A percentile compares a stretch with the other conserved stretches of the same genome.
Evolutionary conservation across 495 filamentous ascomycete species (phyloP).

Genomic region (Xylaria scruposa): DNA sequence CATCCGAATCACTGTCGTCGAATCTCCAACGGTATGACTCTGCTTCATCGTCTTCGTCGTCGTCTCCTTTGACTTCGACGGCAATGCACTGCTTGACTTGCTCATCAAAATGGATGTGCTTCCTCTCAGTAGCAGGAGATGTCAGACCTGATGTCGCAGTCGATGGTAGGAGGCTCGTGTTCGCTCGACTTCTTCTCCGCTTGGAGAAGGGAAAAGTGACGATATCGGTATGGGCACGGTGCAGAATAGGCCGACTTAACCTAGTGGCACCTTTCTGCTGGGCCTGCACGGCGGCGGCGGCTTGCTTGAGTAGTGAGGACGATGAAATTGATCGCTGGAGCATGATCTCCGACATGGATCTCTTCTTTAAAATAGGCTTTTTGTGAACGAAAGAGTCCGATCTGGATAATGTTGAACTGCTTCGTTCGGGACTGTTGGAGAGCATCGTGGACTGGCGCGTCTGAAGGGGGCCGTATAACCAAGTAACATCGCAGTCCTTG

Average conservation of each 20-base stretch:
- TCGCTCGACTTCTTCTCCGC: constrained; percentile 60
- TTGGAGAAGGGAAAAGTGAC: constrained; percentile 64
- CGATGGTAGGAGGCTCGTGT: constrained; percentile 64
- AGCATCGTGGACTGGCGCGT: constrained; percentile 58
- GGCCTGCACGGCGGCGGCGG: constrained; percentile 88
- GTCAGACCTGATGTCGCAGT: constrained; percentile 65
- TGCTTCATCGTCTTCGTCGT: constrained; percentile 69
- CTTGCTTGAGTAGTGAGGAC: constrained; percentile 91
- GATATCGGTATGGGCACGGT: constrained; percentile 70
- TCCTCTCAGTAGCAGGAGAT: constrained; percentile 72
- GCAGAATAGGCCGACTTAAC: constrained; percentile 52
- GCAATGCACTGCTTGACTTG: constrained; percentile 96
- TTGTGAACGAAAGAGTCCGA: constrained; percentile 80
- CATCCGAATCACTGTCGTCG: constrained; percentile 69
- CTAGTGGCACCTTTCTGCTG: constrained; percentile 70
- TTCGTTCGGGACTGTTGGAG: constrained; percentile 59
- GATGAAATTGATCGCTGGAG: constrained; percentile 88
- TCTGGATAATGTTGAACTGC: constrained; percentile 67
- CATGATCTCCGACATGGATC: constrained; percentile 94
- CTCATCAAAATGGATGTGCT: constrained; percentile 96
- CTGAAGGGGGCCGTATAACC: constrained; percentile 94
- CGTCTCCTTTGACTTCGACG: constrained; percentile 79
- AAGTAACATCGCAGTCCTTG: constrained; percentile 97
- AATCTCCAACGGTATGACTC: constrained; percentile 47
- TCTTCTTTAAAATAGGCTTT: constrained; percentile 96